Conservation (phyloP, 1,284 basidiomycete genomes). For the Xerocomus amazonicus region DNA sequence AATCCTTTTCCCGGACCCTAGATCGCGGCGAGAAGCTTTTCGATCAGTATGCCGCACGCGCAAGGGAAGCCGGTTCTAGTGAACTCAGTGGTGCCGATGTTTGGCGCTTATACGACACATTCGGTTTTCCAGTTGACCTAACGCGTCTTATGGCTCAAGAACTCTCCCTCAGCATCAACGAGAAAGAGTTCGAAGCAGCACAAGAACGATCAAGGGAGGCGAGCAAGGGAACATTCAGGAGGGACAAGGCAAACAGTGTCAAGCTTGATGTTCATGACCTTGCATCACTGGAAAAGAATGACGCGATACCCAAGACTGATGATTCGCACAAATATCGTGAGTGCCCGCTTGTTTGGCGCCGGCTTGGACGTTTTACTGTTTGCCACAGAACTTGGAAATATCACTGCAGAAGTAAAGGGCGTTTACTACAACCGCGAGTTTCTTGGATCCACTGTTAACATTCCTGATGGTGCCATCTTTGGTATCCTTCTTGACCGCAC, state of each 20-base stretch:
- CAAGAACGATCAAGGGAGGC: slow-evolving; percentile 88
- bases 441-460: slow-evolving; percentile 58
- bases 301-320: slow-evolving; percentile 86
- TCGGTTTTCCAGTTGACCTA: slow-evolving; percentile 96
- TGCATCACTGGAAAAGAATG: slow-evolving; percentile 80
- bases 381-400: slow-evolving; percentile 66
- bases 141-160: slow-evolving; percentile 99
- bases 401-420: slow-evolving; percentile 75
- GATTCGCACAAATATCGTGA: slow-evolving; percentile 89
- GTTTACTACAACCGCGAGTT: slow-evolving; percentile 87
- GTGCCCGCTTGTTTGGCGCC: neutral
- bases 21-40: slow-evolving; percentile 97
- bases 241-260: slow-evolving; percentile 65
- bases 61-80: slow-evolving; percentile 61
- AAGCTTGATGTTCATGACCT: slow-evolving; percentile 97
- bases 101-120: slow-evolving; percentile 98
- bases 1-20: slow-evolving; percentile 93
- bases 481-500: slow-evolving; percentile 91
- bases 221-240: slow-evolving; percentile 78
- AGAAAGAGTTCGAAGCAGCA: slow-evolving; percentile 88
- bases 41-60: slow-evolving; percentile 80
- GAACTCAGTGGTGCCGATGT: slow-evolving; percentile 89
- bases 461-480: slow-evolving; percentile 67
- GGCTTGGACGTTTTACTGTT: slow-evolving; percentile 1
- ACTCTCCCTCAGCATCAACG: slow-evolving; percentile 80